Base-by-base conservation (phyloP, 129 eudicot species). In the Ambrosia trifida region DNA sequence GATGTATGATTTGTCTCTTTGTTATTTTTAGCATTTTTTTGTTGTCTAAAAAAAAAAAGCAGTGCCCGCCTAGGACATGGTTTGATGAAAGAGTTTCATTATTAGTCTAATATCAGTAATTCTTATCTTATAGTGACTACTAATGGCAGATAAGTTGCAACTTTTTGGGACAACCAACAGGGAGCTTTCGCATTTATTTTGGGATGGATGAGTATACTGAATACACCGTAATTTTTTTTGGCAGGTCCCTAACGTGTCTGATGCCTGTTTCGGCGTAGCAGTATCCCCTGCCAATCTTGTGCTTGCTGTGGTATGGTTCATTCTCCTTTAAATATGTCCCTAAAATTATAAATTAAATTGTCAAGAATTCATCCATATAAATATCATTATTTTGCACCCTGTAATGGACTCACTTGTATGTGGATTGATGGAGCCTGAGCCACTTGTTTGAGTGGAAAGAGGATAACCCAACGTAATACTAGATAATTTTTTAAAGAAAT, bases 271-370 rank as follows among this genome's bases (percentile, higher is more conserved):
- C 56, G 99, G 99, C 65, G 66, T 95, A 64, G 91, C 97, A 63
- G 35, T 81, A 65, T 95, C 99, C 47, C 99, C 99, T 32, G 96
- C 96, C 66, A 90, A 84, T 88, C 81, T 95, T 69, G 94, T 78
- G 49, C 44, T 95, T 68, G 91, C 93, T 47, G 94, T 90, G 97
- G 98, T 94, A 89, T 71, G 69, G 36, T 58, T 59, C 20, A 46
- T 66, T 79, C 54, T 51, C 33, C 13, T 35, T 24, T 17, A 46
- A 20, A 44, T 60, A n/a, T 30, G 50, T 13, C 51, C 16, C 38
- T 4, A 2, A n/a, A 49, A 38, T 6, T 12, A 38, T 38, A 20
- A 2, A 50, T 52, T 65, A 59, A 31, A 13, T 7, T 35, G 53
- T 31, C 11, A 2, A 68, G 60, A 57, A n/a, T 64, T 35, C 69